Base-by-base conservation (phyloP, 148 eudicot genomes). In the Silene conica region DNA sequence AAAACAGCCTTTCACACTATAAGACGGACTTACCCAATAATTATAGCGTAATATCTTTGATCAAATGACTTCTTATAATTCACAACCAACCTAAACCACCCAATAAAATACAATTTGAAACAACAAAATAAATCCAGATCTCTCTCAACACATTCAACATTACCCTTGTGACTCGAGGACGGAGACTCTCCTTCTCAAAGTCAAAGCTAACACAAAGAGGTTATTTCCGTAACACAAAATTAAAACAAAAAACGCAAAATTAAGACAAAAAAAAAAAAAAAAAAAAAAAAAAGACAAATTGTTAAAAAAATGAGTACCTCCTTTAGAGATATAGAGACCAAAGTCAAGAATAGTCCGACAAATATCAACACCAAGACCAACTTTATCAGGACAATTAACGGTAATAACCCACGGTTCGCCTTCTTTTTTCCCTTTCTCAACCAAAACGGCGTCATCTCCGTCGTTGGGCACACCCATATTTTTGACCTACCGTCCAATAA, bases 371-470 rank as follows among this genome's bases (percentile, higher is more conserved):
- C 85, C 90, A 21, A 92, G 85, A 0, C 97, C 97, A 13, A 86
- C 78, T 77, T 82, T 83, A 71, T 89, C 97, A 4, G 94, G 90
- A 50, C 97, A 92, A 78, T 92, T 89, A 59, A 92, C 94, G 73
- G 97, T 92, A 52, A 92, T 82, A 13, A 86, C 81, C 80, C 87
- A 80, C 0, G 91, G 90, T 3, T 92, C 97, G 18, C 85, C 90
- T 7, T 82, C 72, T 63, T 55, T 80, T 78, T 82, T 88, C 69
- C 90, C 90, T 77, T 83, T 85, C 86, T 87, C 83, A 15, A 92
- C 81, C 75, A 80, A 69, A 23, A 92, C 94, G 76, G 80, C 80
- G 77, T 92, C 94, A 82, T 87, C 93, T 57, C 77, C 60, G 79
- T 87, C 94, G 69, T 77, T 56, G 10, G 89, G 77, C 73, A 70